phyloP scores from a whole-genome alignment of 805 yeast species.

The Blastobotrys peoriensis region DNA sequence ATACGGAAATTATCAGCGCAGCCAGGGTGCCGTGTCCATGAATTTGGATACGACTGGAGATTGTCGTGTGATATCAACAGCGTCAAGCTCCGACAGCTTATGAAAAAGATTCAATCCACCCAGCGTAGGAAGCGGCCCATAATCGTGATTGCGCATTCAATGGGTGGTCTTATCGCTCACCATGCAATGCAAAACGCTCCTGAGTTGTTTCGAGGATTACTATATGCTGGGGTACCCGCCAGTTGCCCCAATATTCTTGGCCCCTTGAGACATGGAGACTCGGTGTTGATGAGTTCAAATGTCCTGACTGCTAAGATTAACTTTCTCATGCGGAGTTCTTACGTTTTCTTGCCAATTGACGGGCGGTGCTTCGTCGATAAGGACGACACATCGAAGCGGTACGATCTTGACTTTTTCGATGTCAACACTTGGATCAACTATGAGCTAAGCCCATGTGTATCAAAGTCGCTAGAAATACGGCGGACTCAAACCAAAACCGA shows the following conservation, averaged over 20 bases:
- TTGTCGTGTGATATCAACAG: constrained; percentile 56
- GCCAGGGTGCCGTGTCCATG: constrained; percentile 55
- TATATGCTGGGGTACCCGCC: constrained; percentile 79
- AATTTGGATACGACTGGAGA: constrained; percentile 95
- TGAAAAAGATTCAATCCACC: constrained; percentile 35
- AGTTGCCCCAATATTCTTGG: constrained; percentile 84
- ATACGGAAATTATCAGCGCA: constrained; percentile 42
- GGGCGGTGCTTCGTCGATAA: constrained; percentile 69
- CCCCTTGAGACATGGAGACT: constrained; percentile 77
- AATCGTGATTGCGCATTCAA: constrained; percentile 78
- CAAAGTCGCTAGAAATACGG: constrained; percentile 22
- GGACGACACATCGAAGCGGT: constrained; percentile 24
- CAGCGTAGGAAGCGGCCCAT: constrained; percentile 49
- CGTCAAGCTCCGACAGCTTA: constrained; percentile 43
- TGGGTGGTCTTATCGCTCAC: constrained; percentile 90
- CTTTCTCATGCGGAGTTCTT: constrained; percentile 84
- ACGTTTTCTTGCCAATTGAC: constrained; percentile 65
- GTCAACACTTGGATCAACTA: constrained; percentile 75
- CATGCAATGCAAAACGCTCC: constrained; percentile 68
- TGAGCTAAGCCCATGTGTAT: constrained; percentile 68
- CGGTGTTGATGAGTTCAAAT: constrained; percentile 66
- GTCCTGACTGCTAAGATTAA: constrained; percentile 75
- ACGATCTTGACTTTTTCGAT: constrained; percentile 64
- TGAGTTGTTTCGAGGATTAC: constrained; percentile 59
- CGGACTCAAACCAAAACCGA: not conserved